These are phyloP conservation scores for Monosporascus cannonballus DNA, from an alignment of 2,329 filamentous ascomycete species.

Conservation along the genomic window DNA sequence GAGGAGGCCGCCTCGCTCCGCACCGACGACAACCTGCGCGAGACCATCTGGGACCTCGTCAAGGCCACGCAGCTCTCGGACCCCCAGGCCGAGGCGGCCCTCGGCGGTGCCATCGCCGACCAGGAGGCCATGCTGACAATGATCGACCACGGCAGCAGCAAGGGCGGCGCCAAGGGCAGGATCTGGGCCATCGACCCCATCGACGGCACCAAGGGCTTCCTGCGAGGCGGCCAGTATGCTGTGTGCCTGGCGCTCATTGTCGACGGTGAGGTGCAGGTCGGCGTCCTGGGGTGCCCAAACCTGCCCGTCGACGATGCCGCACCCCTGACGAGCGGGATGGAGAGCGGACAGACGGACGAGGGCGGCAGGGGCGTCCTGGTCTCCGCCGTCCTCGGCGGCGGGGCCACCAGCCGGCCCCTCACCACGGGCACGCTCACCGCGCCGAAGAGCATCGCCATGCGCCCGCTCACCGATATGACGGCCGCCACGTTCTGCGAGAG, in stretches of 20 bases:
- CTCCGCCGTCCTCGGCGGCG: conserved; percentile 72
- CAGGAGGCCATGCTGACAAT: conserved; percentile 62
- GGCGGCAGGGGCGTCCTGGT: conserved; percentile 77
- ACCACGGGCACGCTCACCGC: conserved; percentile 44
- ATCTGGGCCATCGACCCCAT: conserved; percentile 98
- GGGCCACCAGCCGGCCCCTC: conserved; percentile 74
- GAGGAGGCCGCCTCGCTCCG: conserved; percentile 83
- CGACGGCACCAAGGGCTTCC: conserved; percentile 95
- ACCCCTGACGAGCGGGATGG: conserved; percentile 64
- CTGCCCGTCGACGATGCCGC: conserved; percentile 79
- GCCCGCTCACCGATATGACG: conserved; percentile 63
- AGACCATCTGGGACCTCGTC: conserved; percentile 81
- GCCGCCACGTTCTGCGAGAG: conserved; percentile 93
- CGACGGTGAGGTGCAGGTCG: conserved; percentile 88
- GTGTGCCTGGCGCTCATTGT: conserved; percentile 90
- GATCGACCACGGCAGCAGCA: conserved; percentile 62
- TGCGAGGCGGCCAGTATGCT: conserved; percentile 93
- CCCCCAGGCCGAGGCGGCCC: conserved; percentile 54
- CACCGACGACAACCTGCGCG: conserved; percentile 60
- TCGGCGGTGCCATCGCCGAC: conserved; percentile 63
- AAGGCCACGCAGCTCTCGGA: conserved; percentile 64
- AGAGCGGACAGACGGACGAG: conserved; percentile 66
- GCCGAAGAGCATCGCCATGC: conserved; percentile 70
- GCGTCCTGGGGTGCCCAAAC: conserved; percentile 93
- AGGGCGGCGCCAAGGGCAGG: conserved; percentile 66